Conservation (phyloP, 2,329 filamentous ascomycete genomes). For the Talaromyces piceae region DNA sequence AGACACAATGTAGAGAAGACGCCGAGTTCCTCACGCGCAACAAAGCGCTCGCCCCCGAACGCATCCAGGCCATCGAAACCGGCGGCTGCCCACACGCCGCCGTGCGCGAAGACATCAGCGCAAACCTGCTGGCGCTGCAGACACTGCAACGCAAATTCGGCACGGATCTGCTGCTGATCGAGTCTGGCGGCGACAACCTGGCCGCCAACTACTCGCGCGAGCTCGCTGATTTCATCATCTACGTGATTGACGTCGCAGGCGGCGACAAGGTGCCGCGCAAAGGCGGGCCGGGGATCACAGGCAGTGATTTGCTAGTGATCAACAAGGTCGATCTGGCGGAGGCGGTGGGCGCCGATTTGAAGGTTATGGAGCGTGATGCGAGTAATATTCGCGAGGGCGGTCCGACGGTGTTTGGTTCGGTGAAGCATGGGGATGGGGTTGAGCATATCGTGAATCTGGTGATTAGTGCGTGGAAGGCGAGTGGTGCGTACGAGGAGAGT, state of each 20-base stretch:
- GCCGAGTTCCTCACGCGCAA: constrained; percentile 92
- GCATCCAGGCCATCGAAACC: constrained; percentile 94
- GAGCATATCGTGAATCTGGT: constrained; percentile 84
- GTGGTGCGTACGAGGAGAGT: constrained; percentile 57
- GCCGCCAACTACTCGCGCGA: constrained; percentile 95
- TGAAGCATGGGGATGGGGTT: constrained; percentile 84
- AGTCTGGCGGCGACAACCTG: constrained; percentile 91
- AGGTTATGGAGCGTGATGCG: constrained; percentile 90
- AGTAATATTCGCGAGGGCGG: constrained; percentile 93
- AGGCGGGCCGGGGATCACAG: constrained; percentile 93
- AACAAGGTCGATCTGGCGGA: constrained; percentile 97
- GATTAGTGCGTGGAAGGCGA: constrained; percentile 84
- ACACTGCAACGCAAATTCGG: constrained; percentile 74
- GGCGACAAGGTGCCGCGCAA: constrained; percentile 96
- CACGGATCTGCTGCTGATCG: constrained; percentile 83
- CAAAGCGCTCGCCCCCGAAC: constrained; percentile 69
- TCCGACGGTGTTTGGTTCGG: constrained; percentile 90
- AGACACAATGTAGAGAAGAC: constrained; percentile 59
- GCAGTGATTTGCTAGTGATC: constrained; percentile 85
- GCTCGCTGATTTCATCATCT: constrained; percentile 94
- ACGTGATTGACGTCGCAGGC: constrained; percentile 94
- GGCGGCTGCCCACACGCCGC: constrained; percentile 95
- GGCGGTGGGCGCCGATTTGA: constrained; percentile 80
- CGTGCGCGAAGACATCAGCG: constrained; percentile 91
- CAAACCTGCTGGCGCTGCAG: constrained; percentile 87